Conservation (phyloP, 768 basidiomycete species). For the Coprinopsis marcescibilis region DNA sequence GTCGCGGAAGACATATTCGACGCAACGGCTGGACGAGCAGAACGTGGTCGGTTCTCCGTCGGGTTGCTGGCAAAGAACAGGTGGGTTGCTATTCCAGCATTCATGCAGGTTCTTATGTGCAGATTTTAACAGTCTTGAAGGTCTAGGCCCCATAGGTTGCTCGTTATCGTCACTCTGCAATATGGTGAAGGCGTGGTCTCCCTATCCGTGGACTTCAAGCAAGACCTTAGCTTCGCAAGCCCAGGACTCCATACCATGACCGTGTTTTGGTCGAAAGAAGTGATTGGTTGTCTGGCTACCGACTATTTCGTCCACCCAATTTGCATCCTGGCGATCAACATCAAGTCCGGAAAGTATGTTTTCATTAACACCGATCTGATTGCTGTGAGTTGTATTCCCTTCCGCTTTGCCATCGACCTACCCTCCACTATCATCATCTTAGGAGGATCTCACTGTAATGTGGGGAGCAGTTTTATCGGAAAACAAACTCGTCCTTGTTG, state of each 20-base stretch:
- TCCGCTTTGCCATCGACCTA: not conserved
- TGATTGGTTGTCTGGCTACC: conserved; percentile 21
- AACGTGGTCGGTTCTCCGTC: conserved; percentile 21
- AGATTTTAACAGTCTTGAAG: not conserved
- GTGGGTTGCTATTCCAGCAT: not conserved
- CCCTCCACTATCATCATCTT: not conserved
- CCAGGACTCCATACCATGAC: conserved; percentile 18
- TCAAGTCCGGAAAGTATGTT: conserved; percentile 11
- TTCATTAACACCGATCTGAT: conserved; percentile 20
- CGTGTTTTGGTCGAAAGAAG: conserved; percentile 21
- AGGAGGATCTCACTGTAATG: too few species aligned
- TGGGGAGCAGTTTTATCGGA: not conserved
- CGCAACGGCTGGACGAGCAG: conserved; percentile 23
- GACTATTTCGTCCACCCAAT: conserved; percentile 6
- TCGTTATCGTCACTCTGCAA: conserved; percentile 5
- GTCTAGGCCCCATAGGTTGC: conserved; percentile 4
- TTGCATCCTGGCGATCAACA: conserved; percentile 18
- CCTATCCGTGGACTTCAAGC: not conserved
- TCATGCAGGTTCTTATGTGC: too few species aligned
- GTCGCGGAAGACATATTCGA: conserved; percentile 18
- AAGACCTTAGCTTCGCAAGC: conserved; percentile 7
- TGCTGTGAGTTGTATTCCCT: conserved; percentile 2
- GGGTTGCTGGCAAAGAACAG: conserved; percentile 15
- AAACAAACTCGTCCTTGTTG: too few species aligned
- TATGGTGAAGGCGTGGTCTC: not conserved